Evolutionary conservation across 305 asterid genomes (phyloP).

Genomic region (Rubia balearica): DNA sequence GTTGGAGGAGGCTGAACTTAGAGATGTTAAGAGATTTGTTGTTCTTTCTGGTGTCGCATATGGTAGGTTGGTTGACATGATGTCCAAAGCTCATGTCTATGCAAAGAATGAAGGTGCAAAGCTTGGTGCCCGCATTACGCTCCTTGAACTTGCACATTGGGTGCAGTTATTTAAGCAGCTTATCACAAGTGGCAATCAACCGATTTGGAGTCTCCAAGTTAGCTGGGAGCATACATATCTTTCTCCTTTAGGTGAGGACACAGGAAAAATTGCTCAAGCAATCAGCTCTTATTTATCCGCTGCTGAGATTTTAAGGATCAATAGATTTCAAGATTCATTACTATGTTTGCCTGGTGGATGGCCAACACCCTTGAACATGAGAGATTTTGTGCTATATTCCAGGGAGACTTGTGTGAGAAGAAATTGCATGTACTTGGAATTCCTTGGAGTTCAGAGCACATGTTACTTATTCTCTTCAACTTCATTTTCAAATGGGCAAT

Average conservation of each 20-base stretch:
- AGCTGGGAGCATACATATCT: slow-evolving; percentile 91
- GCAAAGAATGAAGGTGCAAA: slow-evolving; percentile 68
- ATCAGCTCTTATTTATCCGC: slow-evolving; percentile 37
- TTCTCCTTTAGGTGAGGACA: slow-evolving; percentile 78
- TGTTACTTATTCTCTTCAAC: slow-evolving; percentile 25
- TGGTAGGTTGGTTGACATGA: slow-evolving; percentile 62
- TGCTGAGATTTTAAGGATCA: slow-evolving; percentile 33
- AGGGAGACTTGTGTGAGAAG: slow-evolving; percentile 62
- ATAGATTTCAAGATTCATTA: slow-evolving; percentile 40
- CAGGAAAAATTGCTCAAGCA: slow-evolving; percentile 55
- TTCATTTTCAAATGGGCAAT: slow-evolving; percentile 26
- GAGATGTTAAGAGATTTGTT: slow-evolving; percentile 68
- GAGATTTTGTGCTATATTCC: slow-evolving; percentile 62
- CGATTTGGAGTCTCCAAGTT: slow-evolving; percentile 74
- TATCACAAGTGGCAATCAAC: slow-evolving; percentile 57
- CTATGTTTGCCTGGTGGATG: slow-evolving; percentile 82
- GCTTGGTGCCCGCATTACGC: slow-evolving; percentile 52
- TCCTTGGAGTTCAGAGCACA: slow-evolving; percentile 56
- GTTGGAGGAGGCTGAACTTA: slow-evolving; percentile 47
- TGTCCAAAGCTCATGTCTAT: slow-evolving; percentile 79
- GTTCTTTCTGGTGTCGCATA: slow-evolving; percentile 70
- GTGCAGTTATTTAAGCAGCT: slow-evolving; percentile 77
- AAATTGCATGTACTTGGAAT: slow-evolving; percentile 68
- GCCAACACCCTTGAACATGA: slow-evolving; percentile 73
- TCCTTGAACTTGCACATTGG: slow-evolving; percentile 96